Base-by-base conservation (phyloP, 139 green algal genomes). In the Edaphochlamys debaryana region DNA sequence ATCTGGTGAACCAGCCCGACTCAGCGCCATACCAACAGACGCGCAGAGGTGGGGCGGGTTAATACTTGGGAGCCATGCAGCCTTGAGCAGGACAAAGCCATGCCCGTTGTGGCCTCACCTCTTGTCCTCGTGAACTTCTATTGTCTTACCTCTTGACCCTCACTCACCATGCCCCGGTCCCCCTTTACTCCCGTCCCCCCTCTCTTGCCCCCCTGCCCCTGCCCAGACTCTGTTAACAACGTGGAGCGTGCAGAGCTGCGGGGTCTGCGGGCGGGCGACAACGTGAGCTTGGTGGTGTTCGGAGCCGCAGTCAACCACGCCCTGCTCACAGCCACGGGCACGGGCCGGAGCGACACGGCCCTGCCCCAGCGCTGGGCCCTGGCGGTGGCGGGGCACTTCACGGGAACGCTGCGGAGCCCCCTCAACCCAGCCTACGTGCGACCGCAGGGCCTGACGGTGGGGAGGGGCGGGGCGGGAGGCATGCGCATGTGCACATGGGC, bases 311-410 rank as follows among this genome's bases (percentile, higher is more conserved):
- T 63, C 19, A 27, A 27, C 20, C 25, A 27, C 2, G 25, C 6
- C 23, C 56, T 63, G 56, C 56, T 58, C 20, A 29, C 50, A n/a
- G n/a, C n/a, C n/a, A n/a, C n/a, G n/a, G n/a, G 45, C 11, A 54
- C 45, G 11, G 13, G 45, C 56, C 25, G 25, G 3, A 48, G 48
- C 4, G 70, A 78, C 50, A 48, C 70, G 3, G 11, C 23, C 48
- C 34, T 78, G 45, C 70, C 70, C 3, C 70, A 78, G 70, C 70
- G 70, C 45, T 78, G 70, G 70, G 52, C 70, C 19, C 48, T 78
- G 30, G n/a, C 45, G n/a, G 70, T 67, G 17, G 48, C 32, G n/a
- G 70, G 70, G 9, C 48, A 78, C 32, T 78, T 78, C 70, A 78
- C 48, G 25, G 70, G 70, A 32, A 78, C 70, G 1, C 70, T 78